These are phyloP conservation scores for Venturia asperata DNA, from an alignment of 2,329 filamentous ascomycete species.

Conservation along the genomic window DNA sequence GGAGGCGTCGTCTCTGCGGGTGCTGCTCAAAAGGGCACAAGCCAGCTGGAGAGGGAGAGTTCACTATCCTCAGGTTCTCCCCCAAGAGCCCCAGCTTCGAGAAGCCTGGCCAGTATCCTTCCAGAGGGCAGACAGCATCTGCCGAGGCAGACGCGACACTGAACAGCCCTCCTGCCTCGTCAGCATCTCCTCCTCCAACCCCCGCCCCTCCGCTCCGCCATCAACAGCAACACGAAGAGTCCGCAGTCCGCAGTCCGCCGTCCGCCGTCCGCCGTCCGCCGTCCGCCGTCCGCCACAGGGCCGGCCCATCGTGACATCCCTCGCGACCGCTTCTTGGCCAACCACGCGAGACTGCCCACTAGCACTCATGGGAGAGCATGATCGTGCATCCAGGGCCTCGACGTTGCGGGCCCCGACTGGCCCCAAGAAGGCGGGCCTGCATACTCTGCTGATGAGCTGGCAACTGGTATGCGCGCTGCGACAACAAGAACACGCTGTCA, in stretches of 20 bases:
- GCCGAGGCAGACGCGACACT: not conserved
- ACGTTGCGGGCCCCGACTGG: not conserved
- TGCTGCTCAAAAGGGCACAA: not conserved
- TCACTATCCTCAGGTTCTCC: too few relatives aligned
- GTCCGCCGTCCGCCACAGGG: too few relatives aligned
- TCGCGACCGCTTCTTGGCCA: not conserved
- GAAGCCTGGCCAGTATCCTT: not conserved
- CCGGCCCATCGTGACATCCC: not conserved
- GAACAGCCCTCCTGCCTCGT: not conserved
- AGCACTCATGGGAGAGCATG: not conserved
- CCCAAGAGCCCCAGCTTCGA: not conserved
- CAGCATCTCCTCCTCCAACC: not conserved
- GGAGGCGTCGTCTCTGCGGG: conserved; percentile 12
- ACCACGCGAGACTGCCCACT: not conserved
- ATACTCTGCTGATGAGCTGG: conserved; percentile 10
- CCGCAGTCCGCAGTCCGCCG: too few relatives aligned
- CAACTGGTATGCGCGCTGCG: not conserved
- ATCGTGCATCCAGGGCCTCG: not conserved
- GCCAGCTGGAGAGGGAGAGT: too few relatives aligned
- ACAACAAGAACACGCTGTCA: not conserved
- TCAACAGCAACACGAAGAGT: not conserved
- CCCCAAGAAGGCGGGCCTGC: conserved; percentile 2
- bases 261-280: too few relatives aligned
- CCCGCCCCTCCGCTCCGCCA: not conserved
- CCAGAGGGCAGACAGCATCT: not conserved